Evolutionary conservation across 371 early-diverging fungal genomes (phyloP).

Genomic region (Mucor ambiguus): DNA sequence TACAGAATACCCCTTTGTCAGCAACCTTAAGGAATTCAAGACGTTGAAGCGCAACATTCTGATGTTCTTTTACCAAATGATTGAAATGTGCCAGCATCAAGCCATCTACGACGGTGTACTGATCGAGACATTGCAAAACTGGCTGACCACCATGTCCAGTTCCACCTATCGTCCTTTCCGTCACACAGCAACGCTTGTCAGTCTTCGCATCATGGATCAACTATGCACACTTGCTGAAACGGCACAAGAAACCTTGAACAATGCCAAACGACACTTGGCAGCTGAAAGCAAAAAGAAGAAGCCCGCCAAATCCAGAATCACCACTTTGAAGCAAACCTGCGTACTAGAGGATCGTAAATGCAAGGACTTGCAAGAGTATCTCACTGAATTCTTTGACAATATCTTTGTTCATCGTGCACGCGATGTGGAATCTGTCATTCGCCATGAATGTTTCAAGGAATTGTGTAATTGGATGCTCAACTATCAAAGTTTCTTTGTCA

Average conservation of each 20-base stretch:
- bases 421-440: slow-evolving; percentile 86
- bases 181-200: slow-evolving; percentile 80
- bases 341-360: slow-evolving; percentile 22
- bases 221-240: slow-evolving; percentile 67
- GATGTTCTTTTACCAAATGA: slow-evolving; percentile 60
- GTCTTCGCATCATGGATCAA: slow-evolving; percentile 59
- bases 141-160: slow-evolving; percentile 63
- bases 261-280: slow-evolving; percentile 64
- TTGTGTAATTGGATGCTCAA: slow-evolving; percentile 77
- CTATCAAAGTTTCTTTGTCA: slow-evolving; percentile 73
- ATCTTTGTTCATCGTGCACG: slow-evolving; percentile 88
- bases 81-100: slow-evolving; percentile 63
- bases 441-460: slow-evolving; percentile 81
- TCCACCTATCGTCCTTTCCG: slow-evolving; percentile 88
- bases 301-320: slow-evolving; percentile 19
- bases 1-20: slow-evolving; percentile 69
- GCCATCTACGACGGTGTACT: slow-evolving; percentile 64
- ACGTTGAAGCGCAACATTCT: slow-evolving; percentile 59
- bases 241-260: slow-evolving; percentile 57
- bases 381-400: slow-evolving; percentile 71
- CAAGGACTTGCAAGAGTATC: slow-evolving; percentile 44
- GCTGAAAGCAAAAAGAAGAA: slow-evolving; percentile 34
- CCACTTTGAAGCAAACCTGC: slow-evolving; percentile 23
- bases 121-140: slow-evolving; percentile 54
- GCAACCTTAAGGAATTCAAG: slow-evolving; percentile 61